Conservation (phyloP, 2,329 filamentous ascomycete species). For the Diaporthe velutina region DNA sequence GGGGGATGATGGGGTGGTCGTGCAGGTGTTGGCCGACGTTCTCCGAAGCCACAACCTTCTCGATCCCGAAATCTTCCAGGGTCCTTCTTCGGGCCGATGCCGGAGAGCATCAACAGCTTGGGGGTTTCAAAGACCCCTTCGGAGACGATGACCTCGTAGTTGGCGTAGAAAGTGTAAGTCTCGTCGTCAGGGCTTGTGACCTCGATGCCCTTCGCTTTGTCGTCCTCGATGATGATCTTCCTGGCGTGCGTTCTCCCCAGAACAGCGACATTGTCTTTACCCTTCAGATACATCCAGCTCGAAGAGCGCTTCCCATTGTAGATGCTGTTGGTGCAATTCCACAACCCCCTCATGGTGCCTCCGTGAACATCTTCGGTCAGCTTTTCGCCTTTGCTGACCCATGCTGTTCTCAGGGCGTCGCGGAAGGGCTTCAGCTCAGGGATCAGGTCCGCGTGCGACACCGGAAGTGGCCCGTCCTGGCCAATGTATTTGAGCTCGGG, state of each 20-base stretch:
- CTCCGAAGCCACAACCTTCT: conserved; percentile 65
- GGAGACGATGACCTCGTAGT: conserved; percentile 61
- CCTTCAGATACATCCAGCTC: conserved; percentile 63
- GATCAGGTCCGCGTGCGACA: conserved; percentile 67
- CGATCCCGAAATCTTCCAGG: conserved; percentile 66
- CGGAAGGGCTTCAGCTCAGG: conserved; percentile 65
- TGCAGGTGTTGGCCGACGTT: conserved; percentile 75
- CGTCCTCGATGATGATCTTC: conserved; percentile 62
- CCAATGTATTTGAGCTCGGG: conserved; percentile 64
- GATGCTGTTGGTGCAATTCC: conserved; percentile 66
- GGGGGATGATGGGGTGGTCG: conserved; percentile 69
- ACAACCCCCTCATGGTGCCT: conserved; percentile 66
- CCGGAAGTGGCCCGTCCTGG: conserved; percentile 62
- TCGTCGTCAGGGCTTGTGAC: conserved; percentile 57
- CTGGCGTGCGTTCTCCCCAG: conserved; percentile 63
- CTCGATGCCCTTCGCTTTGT: conserved; percentile 59
- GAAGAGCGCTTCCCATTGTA: conserved; percentile 68
- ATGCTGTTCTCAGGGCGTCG: conserved; percentile 62
- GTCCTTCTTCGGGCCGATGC: conserved; percentile 70
- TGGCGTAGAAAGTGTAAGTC: conserved; percentile 60
- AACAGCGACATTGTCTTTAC: conserved; percentile 68
- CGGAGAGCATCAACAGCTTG: conserved; percentile 74
- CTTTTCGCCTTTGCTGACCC: conserved; percentile 64
- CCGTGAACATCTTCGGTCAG: conserved; percentile 68
- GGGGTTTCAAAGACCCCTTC: conserved; percentile 73